Evolutionary conservation across 2,329 filamentous ascomycete species (phyloP).

Genomic region (Niveomyces coronatus): DNA sequence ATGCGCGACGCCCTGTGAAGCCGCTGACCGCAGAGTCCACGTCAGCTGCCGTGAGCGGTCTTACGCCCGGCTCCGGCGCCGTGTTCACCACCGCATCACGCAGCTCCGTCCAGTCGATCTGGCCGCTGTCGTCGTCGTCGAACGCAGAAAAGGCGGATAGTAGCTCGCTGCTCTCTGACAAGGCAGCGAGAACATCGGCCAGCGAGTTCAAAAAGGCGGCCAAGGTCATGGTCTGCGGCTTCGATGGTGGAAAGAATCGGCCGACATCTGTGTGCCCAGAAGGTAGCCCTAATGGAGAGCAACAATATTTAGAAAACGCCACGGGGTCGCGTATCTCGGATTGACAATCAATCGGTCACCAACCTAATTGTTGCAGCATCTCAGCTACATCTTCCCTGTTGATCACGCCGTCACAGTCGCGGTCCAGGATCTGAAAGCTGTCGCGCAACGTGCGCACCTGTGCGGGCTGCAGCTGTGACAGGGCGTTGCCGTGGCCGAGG

Average conservation of each 20-base stretch:
- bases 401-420: constrained; percentile 76
- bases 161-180: constrained; percentile 72
- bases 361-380: constrained; percentile 78
- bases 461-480: constrained; percentile 66
- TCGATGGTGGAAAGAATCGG: constrained; percentile 69
- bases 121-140: constrained; percentile 89
- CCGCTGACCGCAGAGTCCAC: constrained; percentile 81
- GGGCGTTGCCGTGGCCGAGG: constrained; percentile 38
- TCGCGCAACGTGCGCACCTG: constrained; percentile 84
- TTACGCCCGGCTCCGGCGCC: constrained; percentile 61
- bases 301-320: neutral
- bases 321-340: too few species aligned
- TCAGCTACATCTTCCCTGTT: constrained; percentile 75
- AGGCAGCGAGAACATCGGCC: constrained; percentile 58
- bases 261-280: constrained; percentile 60
- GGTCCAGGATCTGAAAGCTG: constrained; percentile 86
- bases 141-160: constrained; percentile 88
- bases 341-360: constrained; percentile 2
- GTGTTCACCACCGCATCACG: constrained; percentile 76
- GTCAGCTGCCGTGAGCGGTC: constrained; percentile 56
- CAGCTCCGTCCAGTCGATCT: constrained; percentile 75
- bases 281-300: constrained; percentile 52
- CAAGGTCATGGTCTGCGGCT: constrained; percentile 65
- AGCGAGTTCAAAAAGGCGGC: constrained; percentile 79
- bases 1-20: constrained; percentile 75